Base-by-base conservation (phyloP, 305 asterid species). In the Plantago lanceolata region DNA sequence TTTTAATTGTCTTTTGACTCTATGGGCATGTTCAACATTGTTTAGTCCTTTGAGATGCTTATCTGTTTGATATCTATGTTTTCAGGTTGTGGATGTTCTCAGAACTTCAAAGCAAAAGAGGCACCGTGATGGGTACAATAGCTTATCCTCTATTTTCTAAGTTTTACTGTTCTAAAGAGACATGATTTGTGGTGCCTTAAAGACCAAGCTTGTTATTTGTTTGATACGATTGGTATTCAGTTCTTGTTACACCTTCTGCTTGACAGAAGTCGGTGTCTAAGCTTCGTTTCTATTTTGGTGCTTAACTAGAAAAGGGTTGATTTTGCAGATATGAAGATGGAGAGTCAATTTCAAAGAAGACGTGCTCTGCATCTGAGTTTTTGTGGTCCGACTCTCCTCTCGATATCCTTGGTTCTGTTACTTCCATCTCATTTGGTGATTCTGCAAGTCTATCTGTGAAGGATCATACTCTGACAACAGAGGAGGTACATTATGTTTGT, bases 291-390 rank as follows among this genome's bases (percentile, higher is more conserved):
- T 6, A 35, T 43, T 20, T 61, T 28, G 29, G 51, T 5, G 43
- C 24, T 43, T 71, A 53, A 31, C 19, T 48, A 20, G 18, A 13
- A 33, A 4, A 44, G 28, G 29, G 35, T 60, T 45, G 20, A 14
- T 55, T 56, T 61, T 75, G 65, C 79, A 94, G 99, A 68, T 94
- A 94, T 35, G 99, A 94, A 75, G 96, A 94, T 60, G 99, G 97
- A 47, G 89, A 77, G 70, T 83, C 97, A 59, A 82, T 82, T 9
- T 67, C 84, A 81, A 82, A 94, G 71, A 94, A 90, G 77, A 77
- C 79, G 57, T 78, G 79, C 73, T 69, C 90, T 28, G 99, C 96
- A 48, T 77, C 85, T 19, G 88, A 86, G 54, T 94, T 94, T 72
- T 71, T 90, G 55, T 84, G 81, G 88, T 86, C 94, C 14, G 87